Evolutionary conservation across 1,284 basidiomycete genomes (phyloP).

Genomic region (Boletus sp.): DNA sequence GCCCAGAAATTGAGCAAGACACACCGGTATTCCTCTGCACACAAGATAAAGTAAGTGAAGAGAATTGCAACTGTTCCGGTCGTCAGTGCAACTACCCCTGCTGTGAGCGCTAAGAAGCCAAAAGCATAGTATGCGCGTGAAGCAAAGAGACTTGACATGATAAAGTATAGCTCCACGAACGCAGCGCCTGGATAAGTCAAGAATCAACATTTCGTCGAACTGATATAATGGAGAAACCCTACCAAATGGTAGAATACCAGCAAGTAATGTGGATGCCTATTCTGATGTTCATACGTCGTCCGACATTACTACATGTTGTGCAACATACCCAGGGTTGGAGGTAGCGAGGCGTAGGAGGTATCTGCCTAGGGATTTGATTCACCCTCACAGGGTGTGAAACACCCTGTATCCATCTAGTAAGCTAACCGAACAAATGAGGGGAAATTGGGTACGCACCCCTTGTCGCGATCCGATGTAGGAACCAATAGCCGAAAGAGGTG

Average conservation of each 20-base stretch:
- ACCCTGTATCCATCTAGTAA: slow-evolving; percentile 41
- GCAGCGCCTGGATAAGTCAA: slow-evolving; percentile 63
- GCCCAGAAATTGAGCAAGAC: slow-evolving; percentile 14
- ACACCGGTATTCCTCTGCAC: slow-evolving; percentile 91
- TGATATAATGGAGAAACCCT: slow-evolving; percentile 17
- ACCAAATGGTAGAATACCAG: slow-evolving; percentile 93
- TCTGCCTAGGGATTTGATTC: slow-evolving; percentile 90
- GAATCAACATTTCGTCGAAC: slow-evolving; percentile 6
- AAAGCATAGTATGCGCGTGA: slow-evolving; percentile 94
- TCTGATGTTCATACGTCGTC: slow-evolving; percentile 15
- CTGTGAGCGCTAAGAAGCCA: slow-evolving; percentile 91
- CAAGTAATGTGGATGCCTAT: slow-evolving; percentile 74
- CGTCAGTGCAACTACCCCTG: slow-evolving; percentile 79
- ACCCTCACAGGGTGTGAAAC: slow-evolving; percentile 81
- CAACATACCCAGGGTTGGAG: slow-evolving; percentile 67
- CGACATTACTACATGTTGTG: slow-evolving; percentile 2
- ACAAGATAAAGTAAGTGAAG: slow-evolving; percentile 90
- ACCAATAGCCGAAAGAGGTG: slow-evolving; percentile 74
- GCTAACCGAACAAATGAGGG: slow-evolving; percentile 1
- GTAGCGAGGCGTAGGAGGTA: slow-evolving; percentile 83
- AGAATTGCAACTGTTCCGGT: slow-evolving; percentile 89
- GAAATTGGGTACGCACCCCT: slow-evolving; percentile 55
- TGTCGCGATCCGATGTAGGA: slow-evolving; percentile 81
- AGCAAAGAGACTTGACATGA: slow-evolving; percentile 90
- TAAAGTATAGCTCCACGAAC: slow-evolving; percentile 94